A percentile compares a stretch with the other conserved stretches of the same genome.
Evolutionary conservation across 208 protist species (phyloP).

Genomic region (Crithidia acanthocephali): DNA sequence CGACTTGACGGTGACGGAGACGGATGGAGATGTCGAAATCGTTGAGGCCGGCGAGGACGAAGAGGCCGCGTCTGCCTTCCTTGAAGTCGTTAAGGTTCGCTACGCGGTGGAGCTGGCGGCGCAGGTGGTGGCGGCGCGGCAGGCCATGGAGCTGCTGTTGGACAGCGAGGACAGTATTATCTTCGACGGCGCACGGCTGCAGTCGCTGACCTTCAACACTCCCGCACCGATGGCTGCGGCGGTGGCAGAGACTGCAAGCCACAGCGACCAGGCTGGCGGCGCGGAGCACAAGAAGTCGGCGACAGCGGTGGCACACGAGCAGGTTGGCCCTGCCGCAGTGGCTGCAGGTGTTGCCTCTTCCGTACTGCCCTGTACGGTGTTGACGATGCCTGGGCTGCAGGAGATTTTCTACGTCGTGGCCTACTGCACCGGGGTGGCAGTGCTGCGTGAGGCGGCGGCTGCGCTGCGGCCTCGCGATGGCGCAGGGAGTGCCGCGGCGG

Average conservation of each 20-base stretch:
- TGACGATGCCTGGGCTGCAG: slow-evolving; percentile 56
- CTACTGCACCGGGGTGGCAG: slow-evolving; percentile 59
- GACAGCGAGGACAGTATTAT: slow-evolving; percentile 60
- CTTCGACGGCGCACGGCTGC: slow-evolving; percentile 39
- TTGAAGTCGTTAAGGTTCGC: slow-evolving; percentile 62
- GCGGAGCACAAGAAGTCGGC: too few species aligned
- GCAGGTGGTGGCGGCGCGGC: slow-evolving; percentile 47
- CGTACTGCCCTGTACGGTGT: slow-evolving; percentile 34
- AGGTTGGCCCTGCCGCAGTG: too few species aligned
- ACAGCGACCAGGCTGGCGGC: neutral
- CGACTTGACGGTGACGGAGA: neutral
- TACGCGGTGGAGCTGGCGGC: slow-evolving; percentile 68
- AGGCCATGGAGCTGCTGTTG: slow-evolving; percentile 48
- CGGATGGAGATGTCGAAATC: neutral
- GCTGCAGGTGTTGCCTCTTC: slow-evolving; percentile 14
- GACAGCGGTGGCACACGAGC: neutral
- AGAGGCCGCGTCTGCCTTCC: slow-evolving; percentile 35
- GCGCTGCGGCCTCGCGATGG: neutral
- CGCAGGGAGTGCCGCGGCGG: neutral
- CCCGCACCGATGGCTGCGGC: neutral
- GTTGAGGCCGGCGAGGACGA: slow-evolving; percentile 19
- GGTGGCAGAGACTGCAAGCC: too few species aligned
- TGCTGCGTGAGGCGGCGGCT: slow-evolving; percentile 42
- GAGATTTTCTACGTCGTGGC: slow-evolving; percentile 72
- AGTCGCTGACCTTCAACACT: slow-evolving; percentile 4